Percentiles rank a stretch among this genome's conserved stretches.
These are phyloP conservation scores for Neoascochyta sp. DNA, from an alignment of 2,329 filamentous ascomycete genomes.

Conservation along the genomic window DNA sequence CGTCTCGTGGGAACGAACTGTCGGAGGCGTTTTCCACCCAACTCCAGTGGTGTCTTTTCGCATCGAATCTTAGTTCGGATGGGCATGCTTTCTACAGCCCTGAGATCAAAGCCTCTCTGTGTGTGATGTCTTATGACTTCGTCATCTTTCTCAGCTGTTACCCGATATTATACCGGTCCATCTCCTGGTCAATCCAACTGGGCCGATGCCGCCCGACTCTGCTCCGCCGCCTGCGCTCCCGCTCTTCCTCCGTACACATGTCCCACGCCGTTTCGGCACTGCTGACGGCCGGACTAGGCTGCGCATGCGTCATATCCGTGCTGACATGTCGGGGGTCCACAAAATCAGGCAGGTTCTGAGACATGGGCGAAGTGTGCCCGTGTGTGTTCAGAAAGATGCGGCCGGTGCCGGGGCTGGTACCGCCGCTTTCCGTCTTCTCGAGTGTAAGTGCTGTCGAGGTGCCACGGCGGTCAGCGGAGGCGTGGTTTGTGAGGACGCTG, in stretches of 20 bases:
- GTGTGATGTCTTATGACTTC: no score
- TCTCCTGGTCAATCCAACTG: constrained; percentile 36
- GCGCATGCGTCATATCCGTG: constrained; percentile 24
- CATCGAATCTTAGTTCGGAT: no score
- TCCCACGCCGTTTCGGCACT: constrained; percentile 11
- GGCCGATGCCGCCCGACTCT: constrained; percentile 7
- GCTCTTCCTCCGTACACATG: constrained; percentile 11
- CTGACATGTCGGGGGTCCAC: constrained; percentile 22
- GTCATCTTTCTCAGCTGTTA: no score
- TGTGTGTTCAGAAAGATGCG: constrained; percentile 5
- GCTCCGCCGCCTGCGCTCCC: constrained; percentile 22
- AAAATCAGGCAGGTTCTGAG: constrained; percentile 24
- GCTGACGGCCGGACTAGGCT: constrained; percentile 1
- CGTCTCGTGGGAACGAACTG: no score
- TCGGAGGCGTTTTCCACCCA: no score
- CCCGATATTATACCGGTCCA: constrained; percentile 33
- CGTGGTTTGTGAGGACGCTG: no score
- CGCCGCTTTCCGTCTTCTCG: constrained; percentile 15
- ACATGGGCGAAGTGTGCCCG: constrained; percentile 1
- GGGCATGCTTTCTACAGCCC: no score
- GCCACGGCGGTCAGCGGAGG: constrained; percentile 4
- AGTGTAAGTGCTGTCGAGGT: constrained; percentile 12
- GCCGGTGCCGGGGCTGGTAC: constrained; percentile 3
- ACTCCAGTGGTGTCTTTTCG: no score
- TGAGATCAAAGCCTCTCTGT: no score